Base-by-base conservation (phyloP, 805 yeast genomes). In the Osmozyma mogii region DNA sequence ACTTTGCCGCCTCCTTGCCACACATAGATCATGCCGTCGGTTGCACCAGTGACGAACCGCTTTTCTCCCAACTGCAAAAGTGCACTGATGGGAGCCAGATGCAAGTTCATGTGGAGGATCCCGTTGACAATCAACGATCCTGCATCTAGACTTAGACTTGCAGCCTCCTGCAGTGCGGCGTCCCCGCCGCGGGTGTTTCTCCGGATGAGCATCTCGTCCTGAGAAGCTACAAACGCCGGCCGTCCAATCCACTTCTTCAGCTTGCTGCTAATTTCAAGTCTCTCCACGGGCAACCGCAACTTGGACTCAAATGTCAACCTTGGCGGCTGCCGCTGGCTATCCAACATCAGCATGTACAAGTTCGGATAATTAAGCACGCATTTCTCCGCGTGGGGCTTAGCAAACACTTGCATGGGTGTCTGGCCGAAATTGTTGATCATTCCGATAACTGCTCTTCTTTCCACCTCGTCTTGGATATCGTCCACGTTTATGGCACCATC, bases 371-470 rank as follows among this genome's bases (percentile, higher is more conserved):
- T 53, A n/a, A 58, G 40, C 0, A 55, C 52, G 3, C 61, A 71
- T 31, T 67, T 61, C 15, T 47, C 38, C 1, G 81, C 78, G 51
- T 85, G 95, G 0, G 87, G 79, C 29, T 68, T 69, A 11, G 57
- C 60, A 43, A 87, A 84, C 8, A 87, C 57, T 42, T 80, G 83
- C 28, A 70, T 47, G 1, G 96, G 96, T 0, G 94, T 85, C 49
- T 85, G 96, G 0, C 96, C 96, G 63, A 85, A 85, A 52, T 85
- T 85, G 49, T 87, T 92, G 29, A 85, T 85, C 43, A 82, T 81
- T 2, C 94, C 88, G 14, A 84, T 80, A 3, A 81, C 67, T 1
- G 94, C 89, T 22, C 75, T 63, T 39, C 78, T 68, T 52, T 85
- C 94, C 37, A 70, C 65, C 21, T 76, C 84, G 47, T 84, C 88